Evolutionary conservation across 2,329 filamentous ascomycete species (phyloP).

Genomic region (Aspergillus fischeri): DNA sequence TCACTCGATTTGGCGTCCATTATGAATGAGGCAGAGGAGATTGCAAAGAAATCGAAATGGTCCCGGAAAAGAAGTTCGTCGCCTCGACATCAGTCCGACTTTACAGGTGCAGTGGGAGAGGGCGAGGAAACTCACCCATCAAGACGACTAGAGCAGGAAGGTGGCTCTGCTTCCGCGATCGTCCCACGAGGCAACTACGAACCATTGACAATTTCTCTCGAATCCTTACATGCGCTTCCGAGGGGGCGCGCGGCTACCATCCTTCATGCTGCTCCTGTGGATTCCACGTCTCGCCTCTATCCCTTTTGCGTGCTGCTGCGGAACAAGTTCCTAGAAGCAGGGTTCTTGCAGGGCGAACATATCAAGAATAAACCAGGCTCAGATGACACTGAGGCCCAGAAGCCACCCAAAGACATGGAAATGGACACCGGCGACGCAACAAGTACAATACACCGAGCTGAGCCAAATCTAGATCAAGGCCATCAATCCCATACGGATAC

Average conservation of each 20-base stretch:
- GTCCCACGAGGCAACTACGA: neutral
- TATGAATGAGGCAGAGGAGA: conserved; percentile 28
- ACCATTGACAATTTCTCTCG: conserved; percentile 43
- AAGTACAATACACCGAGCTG: neutral
- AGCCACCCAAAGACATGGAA: neutral
- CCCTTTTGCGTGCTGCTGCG: conserved; percentile 40
- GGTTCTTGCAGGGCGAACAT: conserved; percentile 36
- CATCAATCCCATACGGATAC: neutral
- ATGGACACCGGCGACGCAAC: neutral
- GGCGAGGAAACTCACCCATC: neutral
- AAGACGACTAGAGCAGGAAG: neutral
- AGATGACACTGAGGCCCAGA: neutral
- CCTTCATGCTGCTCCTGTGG: conserved; percentile 38
- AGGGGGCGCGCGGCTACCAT: conserved; percentile 33
- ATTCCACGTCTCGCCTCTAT: conserved; percentile 37
- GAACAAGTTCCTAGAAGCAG: conserved; percentile 41
- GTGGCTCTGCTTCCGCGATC: neutral
- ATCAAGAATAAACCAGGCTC: conserved; percentile 8
- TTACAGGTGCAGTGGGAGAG: neutral
- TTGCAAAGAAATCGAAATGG: conserved; percentile 13
- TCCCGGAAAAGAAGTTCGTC: neutral
- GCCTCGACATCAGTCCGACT: neutral
- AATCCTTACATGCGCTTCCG: conserved; percentile 38
- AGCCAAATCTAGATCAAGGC: neutral
- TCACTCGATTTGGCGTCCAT: conserved; percentile 43